Conservation (phyloP, 768 basidiomycete genomes). For the Leccinum subgranulosum region DNA sequence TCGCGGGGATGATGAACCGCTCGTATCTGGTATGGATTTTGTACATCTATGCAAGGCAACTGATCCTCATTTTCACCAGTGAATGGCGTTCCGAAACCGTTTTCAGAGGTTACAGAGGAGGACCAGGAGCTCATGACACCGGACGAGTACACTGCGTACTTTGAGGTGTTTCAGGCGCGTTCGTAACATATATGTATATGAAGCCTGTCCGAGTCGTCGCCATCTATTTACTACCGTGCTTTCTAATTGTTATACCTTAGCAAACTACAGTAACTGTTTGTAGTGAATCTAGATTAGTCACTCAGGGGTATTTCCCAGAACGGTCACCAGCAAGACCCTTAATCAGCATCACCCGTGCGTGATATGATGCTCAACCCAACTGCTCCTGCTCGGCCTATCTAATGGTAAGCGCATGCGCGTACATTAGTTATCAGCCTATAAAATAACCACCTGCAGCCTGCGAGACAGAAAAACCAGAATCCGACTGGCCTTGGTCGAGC, state of each 20-base stretch:
- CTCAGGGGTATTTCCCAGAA: constrained; percentile 13
- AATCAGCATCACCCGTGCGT: constrained; percentile 15
- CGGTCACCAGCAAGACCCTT: constrained; percentile 2
- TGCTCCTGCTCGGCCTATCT: background rate
- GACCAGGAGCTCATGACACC: constrained; percentile 91
- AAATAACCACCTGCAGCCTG: constrained; percentile 35
- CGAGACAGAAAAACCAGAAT: constrained; percentile 59
- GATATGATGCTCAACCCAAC: background rate
- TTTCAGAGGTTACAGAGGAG: constrained; percentile 85
- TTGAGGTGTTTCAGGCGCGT: constrained; percentile 60
- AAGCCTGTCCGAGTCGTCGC: background rate
- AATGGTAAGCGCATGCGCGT: background rate
- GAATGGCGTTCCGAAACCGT: constrained; percentile 67
- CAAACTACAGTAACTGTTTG: constrained; percentile 3
- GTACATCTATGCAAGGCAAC: background rate
- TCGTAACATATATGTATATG: constrained; percentile 13
- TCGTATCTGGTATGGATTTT: constrained; percentile 57
- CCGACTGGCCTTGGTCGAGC: constrained; percentile 88
- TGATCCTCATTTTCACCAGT: constrained; percentile 42
- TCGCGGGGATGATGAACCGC: constrained; percentile 47
- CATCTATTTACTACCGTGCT: constrained; percentile 2
- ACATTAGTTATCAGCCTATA: background rate
- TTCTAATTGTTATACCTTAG: constrained; percentile 20
- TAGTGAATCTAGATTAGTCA: background rate
- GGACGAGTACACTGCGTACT: constrained; percentile 86